Conservation (phyloP, 768 basidiomycete genomes). For the Tephrocybe rancida region DNA sequence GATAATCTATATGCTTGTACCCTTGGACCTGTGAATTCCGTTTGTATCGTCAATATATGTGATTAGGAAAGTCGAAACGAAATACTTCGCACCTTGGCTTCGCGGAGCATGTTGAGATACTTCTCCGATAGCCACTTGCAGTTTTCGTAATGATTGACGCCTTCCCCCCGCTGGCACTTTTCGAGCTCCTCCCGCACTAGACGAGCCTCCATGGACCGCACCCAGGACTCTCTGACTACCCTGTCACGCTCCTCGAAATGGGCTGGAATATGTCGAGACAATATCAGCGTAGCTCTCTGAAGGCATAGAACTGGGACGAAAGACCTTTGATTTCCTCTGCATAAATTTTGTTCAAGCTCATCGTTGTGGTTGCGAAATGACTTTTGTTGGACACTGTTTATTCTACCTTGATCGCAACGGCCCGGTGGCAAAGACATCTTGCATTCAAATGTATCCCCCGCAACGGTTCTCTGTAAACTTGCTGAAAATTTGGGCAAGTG, state of each 20-base stretch:
- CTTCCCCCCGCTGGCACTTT: conserved; percentile 89
- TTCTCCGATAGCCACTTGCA: conserved; percentile 86
- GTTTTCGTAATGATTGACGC: conserved; percentile 89
- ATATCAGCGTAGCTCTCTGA: background rate
- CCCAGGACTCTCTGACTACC: conserved; percentile 89
- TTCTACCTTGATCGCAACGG: background rate
- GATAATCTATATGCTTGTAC: conserved; percentile 65
- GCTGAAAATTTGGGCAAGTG: no score
- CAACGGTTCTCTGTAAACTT: background rate
- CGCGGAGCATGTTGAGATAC: conserved; percentile 76
- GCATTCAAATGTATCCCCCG: background rate
- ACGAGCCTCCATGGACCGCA: conserved; percentile 90
- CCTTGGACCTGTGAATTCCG: conserved; percentile 71
- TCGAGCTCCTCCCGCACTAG: conserved; percentile 86
- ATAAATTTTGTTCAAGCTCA: conserved; percentile 42
- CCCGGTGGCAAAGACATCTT: background rate
- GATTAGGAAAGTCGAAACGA: background rate
- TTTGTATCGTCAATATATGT: background rate
- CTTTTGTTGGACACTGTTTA: conserved; percentile 21
- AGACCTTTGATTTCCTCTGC: conserved; percentile 55
- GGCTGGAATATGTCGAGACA: conserved; percentile 36
- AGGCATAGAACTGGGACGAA: background rate
- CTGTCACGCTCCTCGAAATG: conserved; percentile 71
- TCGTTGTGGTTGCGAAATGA: conserved; percentile 26
- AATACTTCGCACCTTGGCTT: conserved; percentile 68